A percentile compares a stretch with the other conserved stretches of the same genome.
Conservation (phyloP, 495 filamentous ascomycete species). For the Chaetomidium leptoderma region DNA sequence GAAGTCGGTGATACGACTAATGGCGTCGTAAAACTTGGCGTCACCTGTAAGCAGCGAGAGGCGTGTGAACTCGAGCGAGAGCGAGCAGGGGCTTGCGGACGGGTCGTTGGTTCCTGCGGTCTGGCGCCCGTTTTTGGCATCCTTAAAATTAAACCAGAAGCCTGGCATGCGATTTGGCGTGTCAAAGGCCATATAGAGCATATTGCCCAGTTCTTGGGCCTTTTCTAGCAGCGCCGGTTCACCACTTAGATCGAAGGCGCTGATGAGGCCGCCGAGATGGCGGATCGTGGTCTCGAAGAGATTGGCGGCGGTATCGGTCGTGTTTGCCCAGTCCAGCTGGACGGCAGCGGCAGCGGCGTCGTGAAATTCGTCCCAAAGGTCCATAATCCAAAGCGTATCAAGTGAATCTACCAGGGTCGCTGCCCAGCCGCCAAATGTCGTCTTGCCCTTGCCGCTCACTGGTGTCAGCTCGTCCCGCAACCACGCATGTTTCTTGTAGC, state of each 20-base stretch:
- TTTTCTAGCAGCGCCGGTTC: slow-evolving; percentile 62
- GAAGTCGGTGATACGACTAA: slow-evolving; percentile 70
- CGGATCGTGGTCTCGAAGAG: slow-evolving; percentile 81
- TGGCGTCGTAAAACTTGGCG: slow-evolving; percentile 75
- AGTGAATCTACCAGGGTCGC: slow-evolving; percentile 82
- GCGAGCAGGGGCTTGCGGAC: slow-evolving; percentile 69
- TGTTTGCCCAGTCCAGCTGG: slow-evolving; percentile 77
- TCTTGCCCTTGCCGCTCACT: slow-evolving; percentile 51
- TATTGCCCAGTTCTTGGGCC: slow-evolving; percentile 72
- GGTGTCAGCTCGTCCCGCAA: slow-evolving; percentile 70
- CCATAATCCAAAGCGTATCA: slow-evolving; percentile 92
- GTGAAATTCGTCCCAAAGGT: slow-evolving; percentile 70
- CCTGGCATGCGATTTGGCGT: slow-evolving; percentile 85
- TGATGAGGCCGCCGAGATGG: slow-evolving; percentile 71
- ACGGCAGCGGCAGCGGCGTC: slow-evolving; percentile 63
- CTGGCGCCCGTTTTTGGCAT: slow-evolving; percentile 60
- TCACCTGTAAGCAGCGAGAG: slow-evolving; percentile 79
- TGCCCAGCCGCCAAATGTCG: slow-evolving; percentile 78
- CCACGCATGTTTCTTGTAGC: slow-evolving; percentile 73
- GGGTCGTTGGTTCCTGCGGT: slow-evolving; percentile 23
- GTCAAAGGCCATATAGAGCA: slow-evolving; percentile 80
- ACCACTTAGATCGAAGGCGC: slow-evolving; percentile 68
- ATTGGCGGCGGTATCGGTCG: slow-evolving; percentile 48
- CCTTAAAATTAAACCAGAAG: slow-evolving; percentile 56
- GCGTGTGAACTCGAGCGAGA: slow-evolving; percentile 81